phyloP scores from a whole-genome alignment of 78 protist species.

The Speleostelium caveatum region DNA sequence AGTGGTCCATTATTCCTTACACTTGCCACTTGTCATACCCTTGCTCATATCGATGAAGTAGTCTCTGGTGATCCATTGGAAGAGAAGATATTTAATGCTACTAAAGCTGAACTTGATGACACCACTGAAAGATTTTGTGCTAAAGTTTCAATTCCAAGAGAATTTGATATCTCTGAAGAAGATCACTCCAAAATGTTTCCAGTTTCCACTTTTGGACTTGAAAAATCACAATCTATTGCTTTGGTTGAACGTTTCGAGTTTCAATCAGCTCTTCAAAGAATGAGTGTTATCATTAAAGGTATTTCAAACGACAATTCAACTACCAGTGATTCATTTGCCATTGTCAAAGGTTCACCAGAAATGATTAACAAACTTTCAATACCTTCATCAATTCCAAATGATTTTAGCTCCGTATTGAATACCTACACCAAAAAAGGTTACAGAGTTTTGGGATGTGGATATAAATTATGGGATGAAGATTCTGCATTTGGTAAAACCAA shows the following conservation, averaged over 20 bases:
- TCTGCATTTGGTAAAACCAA: not conserved
- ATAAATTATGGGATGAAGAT: slow-evolving; percentile 3
- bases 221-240: slow-evolving; percentile 27
- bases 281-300: slow-evolving; percentile 86
- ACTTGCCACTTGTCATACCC: slow-evolving; percentile 86
- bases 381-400: slow-evolving; percentile 78
- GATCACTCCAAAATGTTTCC: slow-evolving; percentile 5
- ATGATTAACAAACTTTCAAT: slow-evolving; percentile 66
- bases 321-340: not conserved
- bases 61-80: slow-evolving; percentile 94
- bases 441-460: slow-evolving; percentile 91
- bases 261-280: slow-evolving; percentile 87
- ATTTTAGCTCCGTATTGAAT: slow-evolving; percentile 22
- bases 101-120: slow-evolving; percentile 22
- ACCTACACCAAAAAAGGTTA: slow-evolving; percentile 87
- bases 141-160: not conserved
- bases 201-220: slow-evolving; percentile 5
- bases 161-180: not conserved
- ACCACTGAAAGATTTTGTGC: slow-evolving; percentile 19
- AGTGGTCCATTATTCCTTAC: slow-evolving; percentile 51
- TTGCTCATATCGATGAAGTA: slow-evolving; percentile 65
- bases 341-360: slow-evolving; percentile 95
- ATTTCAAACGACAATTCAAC: not conserved
- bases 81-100: slow-evolving; percentile 85
- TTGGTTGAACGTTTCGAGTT: slow-evolving; percentile 75